Evolutionary conservation across 2,329 filamentous ascomycete species (phyloP).

Genomic region (Cercospora sp.): DNA sequence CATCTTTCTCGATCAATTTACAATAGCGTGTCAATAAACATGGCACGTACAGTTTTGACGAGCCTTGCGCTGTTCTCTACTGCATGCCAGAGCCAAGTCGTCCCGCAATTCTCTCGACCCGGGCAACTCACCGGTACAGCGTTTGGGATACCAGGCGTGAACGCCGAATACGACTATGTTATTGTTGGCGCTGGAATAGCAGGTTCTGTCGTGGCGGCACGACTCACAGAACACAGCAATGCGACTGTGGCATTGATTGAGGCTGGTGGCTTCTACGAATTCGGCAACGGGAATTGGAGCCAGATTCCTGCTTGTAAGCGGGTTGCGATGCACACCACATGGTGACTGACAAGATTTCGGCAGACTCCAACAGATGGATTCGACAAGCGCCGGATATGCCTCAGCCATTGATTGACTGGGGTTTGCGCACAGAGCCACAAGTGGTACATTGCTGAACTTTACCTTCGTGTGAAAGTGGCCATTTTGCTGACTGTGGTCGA

Average conservation of each 20-base stretch:
- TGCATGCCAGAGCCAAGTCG: not conserved
- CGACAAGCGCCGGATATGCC: slow-evolving; percentile 12
- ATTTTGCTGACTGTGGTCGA: not conserved
- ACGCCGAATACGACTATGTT: not conserved
- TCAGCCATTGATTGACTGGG: slow-evolving; percentile 36
- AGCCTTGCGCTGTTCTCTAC: not conserved
- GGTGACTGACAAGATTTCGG: no score
- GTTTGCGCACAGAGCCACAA: slow-evolving; percentile 33
- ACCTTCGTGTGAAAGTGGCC: not conserved
- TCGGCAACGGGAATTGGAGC: slow-evolving; percentile 35
- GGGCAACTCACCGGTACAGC: not conserved
- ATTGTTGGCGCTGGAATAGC: slow-evolving; percentile 20
- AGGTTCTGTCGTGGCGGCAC: slow-evolving; percentile 30
- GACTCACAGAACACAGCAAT: slow-evolving; percentile 29
- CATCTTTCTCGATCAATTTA: not conserved
- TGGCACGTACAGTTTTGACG: not conserved
- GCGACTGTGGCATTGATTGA: slow-evolving; percentile 36
- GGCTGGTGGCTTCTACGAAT: slow-evolving; percentile 37
- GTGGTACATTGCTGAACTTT: slow-evolving; percentile 1
- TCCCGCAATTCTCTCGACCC: not conserved
- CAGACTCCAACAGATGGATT: slow-evolving; percentile 20
- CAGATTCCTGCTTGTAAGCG: slow-evolving; percentile 31
- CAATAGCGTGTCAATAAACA: not conserved
- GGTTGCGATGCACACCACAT: no score
- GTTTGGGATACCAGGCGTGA: not conserved